Base-by-base conservation (phyloP, 2,329 filamentous ascomycete species). In the Fusarium armeniacum region DNA sequence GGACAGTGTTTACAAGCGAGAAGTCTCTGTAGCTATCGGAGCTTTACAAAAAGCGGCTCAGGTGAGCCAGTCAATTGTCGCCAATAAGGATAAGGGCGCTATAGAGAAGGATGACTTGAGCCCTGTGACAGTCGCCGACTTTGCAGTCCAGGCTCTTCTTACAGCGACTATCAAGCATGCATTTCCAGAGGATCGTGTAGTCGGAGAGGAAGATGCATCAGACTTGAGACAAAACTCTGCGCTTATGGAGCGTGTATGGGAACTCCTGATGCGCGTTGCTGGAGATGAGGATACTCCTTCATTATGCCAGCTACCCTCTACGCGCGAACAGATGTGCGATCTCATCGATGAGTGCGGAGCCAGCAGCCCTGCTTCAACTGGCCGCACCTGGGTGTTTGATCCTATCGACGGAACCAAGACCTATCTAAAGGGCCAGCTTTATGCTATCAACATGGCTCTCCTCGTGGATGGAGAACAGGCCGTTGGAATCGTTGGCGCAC, bases 331-430 rank as follows among this genome's bases (percentile, higher is more conserved):
- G 30, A 82, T 87, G 76, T 87, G 85, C 73, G 80, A 83, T 52
- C 77, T 86, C 64, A 84, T 89, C 45, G 86, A 89, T 74, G 81
- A 80, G 67, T 87, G 86, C 62, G 82, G 84, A 32, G 69, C 78
- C 22, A 81, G 81, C 26, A 75, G 74, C 18, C 83, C 81, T 6
- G 77, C 73, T 9, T 73, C 67, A 11, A 69, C 74, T 3, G 83
- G 82, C 10, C 76, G 86, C 16, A 82, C 83, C 11, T 89, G 87
- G 86, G 81, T 89, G 0, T 88, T 89, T 70, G 87, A 89, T 70
- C 87, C 87, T 1, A 88, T 89, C 32, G 87, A 89, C 67, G 87
- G 87, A 10, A 89, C 87, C 3, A 84, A 85, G 77, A 87, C 85
- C 1, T 89, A 86, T 56, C 79, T 89, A 11, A 77, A 79, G 13